Percentiles rank a stretch among this genome's conserved stretches.
phyloP scores from a whole-genome alignment of 106 monocot species.

The Acorus gramineus region DNA sequence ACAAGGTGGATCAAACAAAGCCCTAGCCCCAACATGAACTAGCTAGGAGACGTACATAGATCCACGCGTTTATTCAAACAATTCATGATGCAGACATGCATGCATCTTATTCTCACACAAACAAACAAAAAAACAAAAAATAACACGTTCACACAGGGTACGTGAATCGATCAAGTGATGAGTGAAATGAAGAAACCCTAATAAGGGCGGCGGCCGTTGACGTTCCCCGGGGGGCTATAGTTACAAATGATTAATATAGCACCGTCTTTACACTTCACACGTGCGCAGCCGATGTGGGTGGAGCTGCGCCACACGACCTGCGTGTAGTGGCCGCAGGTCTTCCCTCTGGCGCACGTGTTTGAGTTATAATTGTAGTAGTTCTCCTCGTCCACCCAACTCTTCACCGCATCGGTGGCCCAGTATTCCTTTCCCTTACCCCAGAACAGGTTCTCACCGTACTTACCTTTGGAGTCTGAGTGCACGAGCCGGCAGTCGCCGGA shows the following conservation, averaged over 20 bases:
- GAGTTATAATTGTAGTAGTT: constrained; percentile 5
- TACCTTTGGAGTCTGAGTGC: constrained; percentile 1
- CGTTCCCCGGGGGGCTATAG: constrained; percentile 9
- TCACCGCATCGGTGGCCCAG: constrained; percentile 7
- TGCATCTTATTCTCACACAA: too few relatives aligned
- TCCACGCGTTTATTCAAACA: too few relatives aligned
- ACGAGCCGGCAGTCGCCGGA: neutral
- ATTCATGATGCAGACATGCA: too few relatives aligned
- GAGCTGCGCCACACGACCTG: constrained; percentile 6
- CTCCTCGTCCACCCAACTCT: constrained; percentile 3
- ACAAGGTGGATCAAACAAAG: too few relatives aligned
- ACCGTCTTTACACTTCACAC: constrained; percentile 3
- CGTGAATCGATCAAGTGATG: neutral
- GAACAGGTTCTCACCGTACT: constrained; percentile 15
- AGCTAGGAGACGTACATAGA: too few relatives aligned
- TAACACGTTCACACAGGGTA: too few relatives aligned
- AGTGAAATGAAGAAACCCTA: neutral
- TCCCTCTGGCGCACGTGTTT: neutral
- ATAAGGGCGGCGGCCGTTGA: constrained; percentile 5
- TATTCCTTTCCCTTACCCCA: neutral
- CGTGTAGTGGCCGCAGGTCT: constrained; percentile 15
- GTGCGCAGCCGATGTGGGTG: constrained; percentile 6
- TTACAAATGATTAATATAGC: constrained; percentile 7
- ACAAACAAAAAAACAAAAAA: too few relatives aligned
- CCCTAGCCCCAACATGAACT: too few relatives aligned